These are phyloP conservation scores for Pichia eremophila DNA, from an alignment of 805 yeast genomes.

Conservation along the genomic window DNA sequence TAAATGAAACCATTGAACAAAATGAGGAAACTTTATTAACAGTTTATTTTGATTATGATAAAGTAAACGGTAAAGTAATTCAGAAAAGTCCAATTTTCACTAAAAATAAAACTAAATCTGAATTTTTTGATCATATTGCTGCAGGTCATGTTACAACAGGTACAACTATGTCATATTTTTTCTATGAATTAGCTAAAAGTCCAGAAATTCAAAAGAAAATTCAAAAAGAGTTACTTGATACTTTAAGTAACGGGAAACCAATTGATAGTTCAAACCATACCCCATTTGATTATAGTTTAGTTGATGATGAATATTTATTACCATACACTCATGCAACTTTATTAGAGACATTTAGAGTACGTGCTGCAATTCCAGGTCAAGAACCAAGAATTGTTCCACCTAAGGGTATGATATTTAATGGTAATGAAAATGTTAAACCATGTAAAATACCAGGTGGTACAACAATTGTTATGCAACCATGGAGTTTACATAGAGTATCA, in stretches of 20 bases:
- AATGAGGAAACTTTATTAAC: constrained; percentile 17
- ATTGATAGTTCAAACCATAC: constrained; percentile 15
- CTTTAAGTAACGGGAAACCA: constrained; percentile 14
- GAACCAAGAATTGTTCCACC: constrained; percentile 50
- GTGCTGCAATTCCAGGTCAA: constrained; percentile 66
- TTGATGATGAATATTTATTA: constrained; percentile 34
- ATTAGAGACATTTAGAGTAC: constrained; percentile 51
- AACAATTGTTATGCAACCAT: constrained; percentile 55
- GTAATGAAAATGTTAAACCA: constrained; percentile 18
- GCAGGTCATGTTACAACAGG: constrained; percentile 78
- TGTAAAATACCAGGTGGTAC: constrained; percentile 43
- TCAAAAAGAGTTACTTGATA: constrained; percentile 31
- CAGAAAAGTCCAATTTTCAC: constrained; percentile 12
- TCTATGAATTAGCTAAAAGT: constrained; percentile 49
- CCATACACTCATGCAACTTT: constrained; percentile 55
- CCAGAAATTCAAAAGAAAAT: constrained; percentile 37
- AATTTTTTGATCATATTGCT: constrained; percentile 54
- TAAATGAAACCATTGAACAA: constrained; percentile 10
- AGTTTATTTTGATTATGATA: constrained; percentile 12
- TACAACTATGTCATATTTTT: constrained; percentile 47
- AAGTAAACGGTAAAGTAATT: not conserved
- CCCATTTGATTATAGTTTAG: constrained; percentile 26
- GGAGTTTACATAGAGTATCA: constrained; percentile 47
- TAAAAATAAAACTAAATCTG: constrained; percentile 31
- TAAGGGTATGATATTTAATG: constrained; percentile 21